A percentile compares a stretch with the other conserved stretches of the same genome.
These are phyloP conservation scores for Arthrobotrys pseudoclavata DNA, from an alignment of 2,329 filamentous ascomycete genomes.

Conservation along the genomic window DNA sequence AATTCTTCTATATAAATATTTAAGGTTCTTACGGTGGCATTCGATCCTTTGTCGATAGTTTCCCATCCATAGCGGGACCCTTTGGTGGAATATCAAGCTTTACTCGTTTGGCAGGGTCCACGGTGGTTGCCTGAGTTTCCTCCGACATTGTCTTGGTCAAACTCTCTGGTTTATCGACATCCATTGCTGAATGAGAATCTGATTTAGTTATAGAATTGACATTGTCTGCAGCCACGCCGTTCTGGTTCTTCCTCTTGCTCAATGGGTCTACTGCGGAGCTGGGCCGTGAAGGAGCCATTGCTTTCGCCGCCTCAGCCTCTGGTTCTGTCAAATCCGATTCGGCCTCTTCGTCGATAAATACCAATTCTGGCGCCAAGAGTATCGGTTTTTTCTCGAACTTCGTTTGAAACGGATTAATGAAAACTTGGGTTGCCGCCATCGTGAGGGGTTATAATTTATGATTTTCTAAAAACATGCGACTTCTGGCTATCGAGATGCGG, in stretches of 20 bases:
- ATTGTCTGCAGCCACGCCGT: conserved; percentile 14
- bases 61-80: not conserved
- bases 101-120: conserved; percentile 43
- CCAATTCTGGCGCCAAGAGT: conserved; percentile 30
- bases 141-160: not conserved
- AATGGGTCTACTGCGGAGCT: conserved; percentile 19
- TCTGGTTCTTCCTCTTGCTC: conserved; percentile 19
- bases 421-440: conserved; percentile 46
- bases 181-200: conserved; percentile 8
- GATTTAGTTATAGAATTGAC: conserved; percentile 15
- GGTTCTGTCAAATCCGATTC: conserved; percentile 34
- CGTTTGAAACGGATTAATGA: conserved; percentile 46
- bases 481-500: not conserved
- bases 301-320: conserved; percentile 22
- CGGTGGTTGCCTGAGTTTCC: not conserved
- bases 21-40: conserved; percentile 47
- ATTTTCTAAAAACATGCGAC: not conserved
- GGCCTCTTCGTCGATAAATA: conserved; percentile 55
- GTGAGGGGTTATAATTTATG: conserved; percentile 6
- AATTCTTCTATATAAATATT: not conserved
- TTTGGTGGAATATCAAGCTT: conserved; percentile 42
- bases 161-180: conserved; percentile 20
- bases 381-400: conserved; percentile 49
- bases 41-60: conserved; percentile 11
- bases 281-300: conserved; percentile 26